phyloP scores from a whole-genome alignment of 345 rosid genomes.

The Noccaea bulbosa region DNA sequence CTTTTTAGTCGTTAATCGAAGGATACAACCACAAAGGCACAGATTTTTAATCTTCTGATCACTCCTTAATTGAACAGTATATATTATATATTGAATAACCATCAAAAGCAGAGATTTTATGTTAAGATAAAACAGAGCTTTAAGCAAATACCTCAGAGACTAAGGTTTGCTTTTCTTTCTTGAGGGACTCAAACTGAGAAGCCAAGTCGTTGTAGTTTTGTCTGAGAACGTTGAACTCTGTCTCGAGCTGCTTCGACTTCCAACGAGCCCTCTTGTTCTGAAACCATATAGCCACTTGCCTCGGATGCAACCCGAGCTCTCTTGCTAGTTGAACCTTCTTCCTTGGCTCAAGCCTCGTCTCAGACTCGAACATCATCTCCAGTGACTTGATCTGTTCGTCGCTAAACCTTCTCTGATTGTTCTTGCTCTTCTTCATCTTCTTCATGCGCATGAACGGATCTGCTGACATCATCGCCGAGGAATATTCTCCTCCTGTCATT shows the following conservation, averaged over 20 bases:
- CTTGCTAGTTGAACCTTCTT: conserved; percentile 75
- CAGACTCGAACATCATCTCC: conserved; percentile 72
- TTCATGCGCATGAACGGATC: conserved; percentile 44
- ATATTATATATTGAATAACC: no score
- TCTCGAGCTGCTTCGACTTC: conserved; percentile 84
- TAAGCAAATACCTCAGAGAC: conserved; percentile 55
- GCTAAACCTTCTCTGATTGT: conserved; percentile 71
- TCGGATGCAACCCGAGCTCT: conserved; percentile 79
- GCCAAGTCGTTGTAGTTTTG: conserved; percentile 60
- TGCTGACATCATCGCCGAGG: conserved; percentile 38
- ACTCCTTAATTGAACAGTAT: no score
- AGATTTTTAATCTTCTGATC: not conserved
- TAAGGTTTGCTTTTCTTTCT: conserved; percentile 71
- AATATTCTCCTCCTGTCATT: conserved; percentile 56
- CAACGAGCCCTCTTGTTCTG: conserved; percentile 89
- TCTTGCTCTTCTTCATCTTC: conserved; percentile 56
- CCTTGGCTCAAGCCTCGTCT: conserved; percentile 70
- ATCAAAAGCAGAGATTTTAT: not conserved
- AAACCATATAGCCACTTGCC: conserved; percentile 94
- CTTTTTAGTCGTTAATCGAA: not conserved
- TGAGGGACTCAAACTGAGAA: conserved; percentile 58
- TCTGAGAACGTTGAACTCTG: conserved; percentile 58
- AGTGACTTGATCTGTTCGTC: conserved; percentile 81
- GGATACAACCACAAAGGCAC: not conserved
- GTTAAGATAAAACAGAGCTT: conserved; percentile 1